Percentiles rank a stretch among this genome's conserved stretches.
Conservation (phyloP, 208 protist genomes). For the Porcisia deanei region DNA sequence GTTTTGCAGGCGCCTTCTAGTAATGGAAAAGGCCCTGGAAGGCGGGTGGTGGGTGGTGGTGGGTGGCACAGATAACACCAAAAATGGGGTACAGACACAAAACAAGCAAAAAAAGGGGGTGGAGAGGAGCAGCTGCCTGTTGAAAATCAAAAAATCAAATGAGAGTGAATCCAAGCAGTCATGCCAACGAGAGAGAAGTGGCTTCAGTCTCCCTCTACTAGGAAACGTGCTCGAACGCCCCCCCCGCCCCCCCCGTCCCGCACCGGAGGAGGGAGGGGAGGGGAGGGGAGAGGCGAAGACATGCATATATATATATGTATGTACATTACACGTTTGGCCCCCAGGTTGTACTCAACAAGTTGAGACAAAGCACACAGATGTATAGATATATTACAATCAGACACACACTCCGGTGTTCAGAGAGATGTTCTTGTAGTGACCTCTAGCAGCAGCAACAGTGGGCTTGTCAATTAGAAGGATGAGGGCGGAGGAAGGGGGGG, state of each 20-base stretch:
- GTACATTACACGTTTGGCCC: background rate
- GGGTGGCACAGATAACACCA: too few relatives aligned
- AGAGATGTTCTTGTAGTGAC: constrained; percentile 2
- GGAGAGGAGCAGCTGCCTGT: too few relatives aligned
- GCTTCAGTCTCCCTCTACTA: background rate
- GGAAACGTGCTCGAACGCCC: background rate
- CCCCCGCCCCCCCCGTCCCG: too few relatives aligned
- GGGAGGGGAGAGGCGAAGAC: background rate
- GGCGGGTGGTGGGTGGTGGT: too few relatives aligned
- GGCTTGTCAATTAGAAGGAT: background rate
- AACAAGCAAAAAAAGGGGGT: too few relatives aligned
- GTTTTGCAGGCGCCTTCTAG: too few relatives aligned
- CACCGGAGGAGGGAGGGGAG: background rate
- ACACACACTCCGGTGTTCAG: background rate
- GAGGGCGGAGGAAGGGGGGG: background rate
- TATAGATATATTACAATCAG: background rate
- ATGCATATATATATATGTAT: too few relatives aligned
- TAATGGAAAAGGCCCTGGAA: too few relatives aligned
- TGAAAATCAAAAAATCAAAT: too few relatives aligned
- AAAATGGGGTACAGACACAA: too few relatives aligned
- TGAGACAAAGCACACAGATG: background rate
- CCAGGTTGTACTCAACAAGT: background rate
- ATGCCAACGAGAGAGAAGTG: background rate
- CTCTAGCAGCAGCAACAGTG: background rate
- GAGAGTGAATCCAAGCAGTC: too few relatives aligned